phyloP scores from a whole-genome alignment of 306 rosid genomes.

The Psophocarpus tetragonolobus region DNA sequence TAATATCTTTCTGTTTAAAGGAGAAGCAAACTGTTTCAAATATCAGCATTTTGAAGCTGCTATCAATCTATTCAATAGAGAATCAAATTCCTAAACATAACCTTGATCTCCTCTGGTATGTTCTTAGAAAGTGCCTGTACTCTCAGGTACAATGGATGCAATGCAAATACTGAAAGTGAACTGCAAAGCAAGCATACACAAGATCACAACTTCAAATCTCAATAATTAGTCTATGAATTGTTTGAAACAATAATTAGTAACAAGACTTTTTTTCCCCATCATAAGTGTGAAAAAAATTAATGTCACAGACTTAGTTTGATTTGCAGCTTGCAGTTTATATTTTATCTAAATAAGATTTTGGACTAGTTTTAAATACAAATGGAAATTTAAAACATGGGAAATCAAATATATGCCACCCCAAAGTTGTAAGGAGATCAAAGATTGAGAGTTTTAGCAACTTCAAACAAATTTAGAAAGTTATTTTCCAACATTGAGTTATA shows the following conservation, averaged over 20 bases:
- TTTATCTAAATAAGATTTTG: constrained; percentile 21
- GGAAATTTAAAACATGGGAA: constrained; percentile 16
- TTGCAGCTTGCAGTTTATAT: not conserved
- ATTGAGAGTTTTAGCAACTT: constrained; percentile 5
- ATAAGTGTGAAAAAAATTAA: constrained; percentile 6
- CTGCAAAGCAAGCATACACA: constrained; percentile 52
- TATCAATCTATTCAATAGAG: constrained; percentile 3
- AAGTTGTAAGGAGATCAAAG: constrained; percentile 27
- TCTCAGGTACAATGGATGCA: constrained; percentile 93
- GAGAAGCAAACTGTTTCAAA: constrained; percentile 22
- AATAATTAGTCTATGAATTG: constrained; percentile 7
- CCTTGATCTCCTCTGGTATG: constrained; percentile 81
- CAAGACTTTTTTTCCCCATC: constrained; percentile 1
- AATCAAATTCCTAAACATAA: constrained; percentile 27
- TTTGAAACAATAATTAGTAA: not conserved
- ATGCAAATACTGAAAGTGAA: constrained; percentile 91
- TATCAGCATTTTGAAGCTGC: constrained; percentile 28
- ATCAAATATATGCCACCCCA: constrained; percentile 5
- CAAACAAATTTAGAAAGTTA: constrained; percentile 3
- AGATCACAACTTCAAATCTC: constrained; percentile 18
- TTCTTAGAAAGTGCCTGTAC: constrained; percentile 85
- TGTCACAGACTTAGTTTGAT: constrained; percentile 9
- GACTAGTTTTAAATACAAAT: constrained; percentile 8
- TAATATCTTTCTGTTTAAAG: constrained; percentile 71
- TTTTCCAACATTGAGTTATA: not conserved